phyloP scores from a whole-genome alignment of 768 basidiomycete genomes.

The Suillus alpinus region DNA sequence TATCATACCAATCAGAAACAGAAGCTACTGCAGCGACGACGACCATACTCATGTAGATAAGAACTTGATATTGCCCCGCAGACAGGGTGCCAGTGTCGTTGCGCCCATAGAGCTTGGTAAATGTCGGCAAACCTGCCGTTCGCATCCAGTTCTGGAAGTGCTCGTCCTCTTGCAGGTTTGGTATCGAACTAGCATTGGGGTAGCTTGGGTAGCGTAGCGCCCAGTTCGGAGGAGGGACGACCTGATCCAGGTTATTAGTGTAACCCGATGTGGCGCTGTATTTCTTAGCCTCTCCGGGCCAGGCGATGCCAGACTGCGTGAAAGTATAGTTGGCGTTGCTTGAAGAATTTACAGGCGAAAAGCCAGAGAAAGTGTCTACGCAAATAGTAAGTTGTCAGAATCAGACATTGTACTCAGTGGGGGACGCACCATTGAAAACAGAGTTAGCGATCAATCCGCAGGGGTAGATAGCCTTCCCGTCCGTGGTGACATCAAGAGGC shows the following conservation, averaged over 20 bases:
- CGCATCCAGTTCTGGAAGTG: conserved; percentile 99
- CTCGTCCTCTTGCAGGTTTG: conserved; percentile 74
- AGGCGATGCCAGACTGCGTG: conserved; percentile 82
- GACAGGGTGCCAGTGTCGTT: conserved; percentile 76
- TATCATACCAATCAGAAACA: conserved; percentile 5
- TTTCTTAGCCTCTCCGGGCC: conserved; percentile 93
- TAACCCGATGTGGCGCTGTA: conserved; percentile 65
- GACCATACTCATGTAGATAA: conserved; percentile 76
- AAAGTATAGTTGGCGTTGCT: conserved; percentile 61
- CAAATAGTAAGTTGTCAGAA: neutral
- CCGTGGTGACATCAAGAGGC: conserved; percentile 60
- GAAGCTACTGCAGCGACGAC: neutral
- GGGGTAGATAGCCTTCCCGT: conserved; percentile 74
- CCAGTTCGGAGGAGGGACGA: conserved; percentile 97
- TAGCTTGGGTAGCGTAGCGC: conserved; percentile 70
- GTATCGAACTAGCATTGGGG: conserved; percentile 58
- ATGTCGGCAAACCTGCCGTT: conserved; percentile 94
- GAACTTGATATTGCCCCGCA: conserved; percentile 73
- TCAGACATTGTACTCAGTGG: neutral
- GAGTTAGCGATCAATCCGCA: conserved; percentile 98
- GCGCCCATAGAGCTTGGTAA: conserved; percentile 90
- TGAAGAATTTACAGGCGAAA: conserved; percentile 45
- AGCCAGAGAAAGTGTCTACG: conserved; percentile 76
- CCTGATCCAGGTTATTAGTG: conserved; percentile 48
- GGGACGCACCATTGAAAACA: conserved; percentile 79